Evolutionary conservation across 768 basidiomycete species (phyloP), one percentile per base, ranked within the genome.

Genomic region (Suillus ampliporus): DNA sequence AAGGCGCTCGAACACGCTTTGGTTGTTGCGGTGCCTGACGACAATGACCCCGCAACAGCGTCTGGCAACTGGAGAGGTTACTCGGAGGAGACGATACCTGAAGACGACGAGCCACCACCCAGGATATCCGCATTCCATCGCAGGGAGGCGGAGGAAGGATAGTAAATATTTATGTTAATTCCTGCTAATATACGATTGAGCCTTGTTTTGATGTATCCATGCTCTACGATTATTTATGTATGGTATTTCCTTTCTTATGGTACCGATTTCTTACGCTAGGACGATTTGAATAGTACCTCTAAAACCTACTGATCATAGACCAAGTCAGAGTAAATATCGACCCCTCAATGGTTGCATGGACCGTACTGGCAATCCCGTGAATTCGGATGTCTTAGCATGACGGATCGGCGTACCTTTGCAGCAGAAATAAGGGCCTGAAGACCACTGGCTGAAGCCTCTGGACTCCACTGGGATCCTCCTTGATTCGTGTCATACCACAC

Each of bases 1-100:
- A 95, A 93, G 78, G 87, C 84, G 37, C 73, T 91, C 52, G 89
- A 91, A 71, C 79, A 79, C 52, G 87, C 88, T 4, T 73, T 89
- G 57, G 79, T 77, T 23, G 72, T 71, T 31, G 64, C 68, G 19
- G 60, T 53, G 8, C 75, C 74, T 21, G 77, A 76, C 8, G 80
- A 79, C 0, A 68, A 74, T 14, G 74, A 71, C 19, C 68, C 41
- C 14, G 64, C 69, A 19, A 67, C 68, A n/a, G 58, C 67, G 51
- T 78, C 74, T 62, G 65, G 76, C 34, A 75, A 78, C 63, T 79
- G 81, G 69, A 82, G 76, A 61, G 79, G 77, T 31, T 76, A 76
- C 41, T 73, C 75, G 8, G 78, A 80, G 66, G 85, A 80, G 67
- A 84, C 82, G 64, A 83, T 84, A 54, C 69, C 77, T 23, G 84